Base-by-base conservation (phyloP, 1,139 yeast species). In the Nakaseomyces bracarensis region DNA sequence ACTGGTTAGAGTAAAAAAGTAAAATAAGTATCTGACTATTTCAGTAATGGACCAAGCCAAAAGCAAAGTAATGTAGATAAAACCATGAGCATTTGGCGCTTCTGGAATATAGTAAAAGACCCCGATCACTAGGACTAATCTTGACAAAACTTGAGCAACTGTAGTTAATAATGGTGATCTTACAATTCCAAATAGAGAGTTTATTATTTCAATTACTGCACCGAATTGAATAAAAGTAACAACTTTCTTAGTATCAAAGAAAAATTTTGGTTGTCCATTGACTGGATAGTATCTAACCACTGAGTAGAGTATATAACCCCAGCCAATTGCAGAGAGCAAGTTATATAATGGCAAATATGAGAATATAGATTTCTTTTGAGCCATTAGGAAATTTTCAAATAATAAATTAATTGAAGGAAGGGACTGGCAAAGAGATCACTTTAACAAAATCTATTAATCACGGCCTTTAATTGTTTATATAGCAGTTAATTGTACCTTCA, bases 11-110 rank as follows among this genome's bases (percentile, higher is more conserved):
- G 69, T 70, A 46, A 65, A 64, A 41, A 94, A 94, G 60, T 82
- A 93, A 67, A 77, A 91, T 36, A 85, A 72, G 66, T 91, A 91
- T 57, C 98, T 75, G 45, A 89, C 79, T 40, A 86, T 74, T 64
- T 91, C 99, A 26, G 97, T 86, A 45, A 84, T 59, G 15, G 91
- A 77, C 99, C 99, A 91, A 15, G 96, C 91, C 42, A 79, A 57
- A 37, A 79, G 71, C 63, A 91, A 74, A 1, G 93, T 69, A 36
- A 76, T 62, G 58, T 79, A 82, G 37, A 75, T 69, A 74, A 79
- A 75, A 43, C 78, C 68, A 15, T 52, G 50, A 10, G 48, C 75
- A 50, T 52, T 58, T 54, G 72, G 78, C 27, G 77, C 87, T 49
- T 74, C 81, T 10, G 97, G 96, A 53, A 87, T 71, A 14, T 72